Evolutionary conservation across 768 basidiomycete genomes (phyloP), one percentile per base, ranked within the genome.

Genomic region (Lactifluus volemus): DNA sequence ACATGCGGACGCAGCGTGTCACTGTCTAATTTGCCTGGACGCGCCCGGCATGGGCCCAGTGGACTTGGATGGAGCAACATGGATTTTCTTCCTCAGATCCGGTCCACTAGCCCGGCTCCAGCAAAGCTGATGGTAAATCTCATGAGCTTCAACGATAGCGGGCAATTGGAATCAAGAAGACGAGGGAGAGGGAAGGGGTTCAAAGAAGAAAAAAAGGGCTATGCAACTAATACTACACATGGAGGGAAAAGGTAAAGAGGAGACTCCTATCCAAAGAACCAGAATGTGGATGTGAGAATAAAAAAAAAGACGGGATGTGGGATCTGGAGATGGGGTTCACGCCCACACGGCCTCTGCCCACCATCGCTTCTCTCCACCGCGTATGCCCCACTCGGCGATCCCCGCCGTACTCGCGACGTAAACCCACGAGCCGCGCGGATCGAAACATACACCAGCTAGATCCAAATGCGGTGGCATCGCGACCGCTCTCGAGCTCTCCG

Each of bases 391-490:
- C 70, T 93, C 91, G 7, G 84, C 85, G 29, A 94, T 76, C 41
- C 84, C 83, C 60, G 76, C 70, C 60, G 80, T 79, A 57, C 82
- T 81, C 21, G 84, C 89, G 14, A 83, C 84, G 68, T 91, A 91
- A 34, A 91, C 68, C 69, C 77, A 81, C 63, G 79, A 77, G 2
- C 89, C 89, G 5, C 72, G 73, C 17, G 86, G 87, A 70, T 89
- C 88, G 65, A 89, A 90, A 63, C 84, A 88, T 42, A 81, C 75
- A 12, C 89, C 89, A 2, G 88, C 86, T 53, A 90, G 72, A 67
- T 86, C 83, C 41, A 80, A 67, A 58, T 81, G 73, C 71, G 32
- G 73, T 64, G 47, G 58, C 39, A 57, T 67, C 45, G 47, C 55
- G 39, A 52, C 38, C 36, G 34, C 61, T 2, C 48, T 39, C 45